Percentiles rank a stretch among this genome's conserved stretches.
Conservation (phyloP, 257 asterid species). For the Lithospermum erythrorhizon region DNA sequence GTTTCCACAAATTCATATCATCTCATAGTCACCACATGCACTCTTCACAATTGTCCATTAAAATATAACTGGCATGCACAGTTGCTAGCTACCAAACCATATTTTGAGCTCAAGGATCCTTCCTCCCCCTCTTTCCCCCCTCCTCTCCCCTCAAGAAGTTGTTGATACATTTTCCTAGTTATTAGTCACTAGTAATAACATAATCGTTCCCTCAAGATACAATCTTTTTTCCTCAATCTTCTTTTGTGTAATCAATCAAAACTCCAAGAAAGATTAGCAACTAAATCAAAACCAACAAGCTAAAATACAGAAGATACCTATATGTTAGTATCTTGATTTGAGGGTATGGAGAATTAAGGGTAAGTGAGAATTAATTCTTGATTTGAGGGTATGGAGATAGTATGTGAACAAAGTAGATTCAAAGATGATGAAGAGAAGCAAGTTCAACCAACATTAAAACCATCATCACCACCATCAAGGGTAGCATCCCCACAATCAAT, state of each 20-base stretch:
- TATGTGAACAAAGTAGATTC: conserved; percentile 14
- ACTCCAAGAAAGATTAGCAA: conserved; percentile 8
- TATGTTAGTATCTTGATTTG: background rate
- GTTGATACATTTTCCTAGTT: too few species aligned
- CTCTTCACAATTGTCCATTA: conserved; percentile 10
- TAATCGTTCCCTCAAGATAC: background rate
- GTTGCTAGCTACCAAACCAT: background rate
- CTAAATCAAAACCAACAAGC: conserved; percentile 1
- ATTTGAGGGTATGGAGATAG: conserved; percentile 26
- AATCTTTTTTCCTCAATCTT: conserved; percentile 34
- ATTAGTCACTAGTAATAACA: too few species aligned
- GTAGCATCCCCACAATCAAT: conserved; percentile 27
- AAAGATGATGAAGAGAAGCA: conserved; percentile 19
- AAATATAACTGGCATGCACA: conserved; percentile 15
- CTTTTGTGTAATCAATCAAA: background rate
- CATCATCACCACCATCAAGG: conserved; percentile 1
- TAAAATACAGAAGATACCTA: conserved; percentile 5
- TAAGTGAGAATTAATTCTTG: background rate
- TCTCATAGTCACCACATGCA: conserved; percentile 23
- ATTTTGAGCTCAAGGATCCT: background rate
- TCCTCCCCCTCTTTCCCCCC: conserved; percentile 9
- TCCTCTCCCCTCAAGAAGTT: conserved; percentile 20
- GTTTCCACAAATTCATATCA: background rate
- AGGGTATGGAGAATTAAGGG: conserved; percentile 31
- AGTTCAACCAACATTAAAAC: conserved; percentile 5